Conservation (phyloP, 208 protist species). For the Leishmania mexicana region DNA sequence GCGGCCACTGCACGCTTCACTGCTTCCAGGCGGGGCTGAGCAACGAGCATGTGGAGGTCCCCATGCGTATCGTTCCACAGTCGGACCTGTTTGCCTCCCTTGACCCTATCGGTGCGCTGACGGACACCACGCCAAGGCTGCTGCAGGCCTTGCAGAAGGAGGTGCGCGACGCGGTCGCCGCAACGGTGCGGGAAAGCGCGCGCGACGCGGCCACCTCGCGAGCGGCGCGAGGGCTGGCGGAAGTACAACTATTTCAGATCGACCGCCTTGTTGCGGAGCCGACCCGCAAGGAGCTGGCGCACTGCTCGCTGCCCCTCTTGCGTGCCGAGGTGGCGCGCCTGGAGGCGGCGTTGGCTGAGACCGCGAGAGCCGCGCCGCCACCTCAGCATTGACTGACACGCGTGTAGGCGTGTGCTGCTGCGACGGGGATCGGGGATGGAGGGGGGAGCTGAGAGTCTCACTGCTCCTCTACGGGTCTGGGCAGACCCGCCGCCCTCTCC, state of each 20-base stretch:
- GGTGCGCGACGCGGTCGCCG: slow-evolving; percentile 31
- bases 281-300: slow-evolving; percentile 27
- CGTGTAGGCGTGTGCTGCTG: neutral
- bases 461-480: neutral
- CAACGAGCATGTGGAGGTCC: slow-evolving; percentile 49
- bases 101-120: slow-evolving; percentile 9
- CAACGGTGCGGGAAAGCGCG: slow-evolving; percentile 27
- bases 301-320: slow-evolving; percentile 36
- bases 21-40: slow-evolving; percentile 62
- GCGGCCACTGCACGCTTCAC: slow-evolving; percentile 57
- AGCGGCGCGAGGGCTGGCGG: slow-evolving; percentile 40
- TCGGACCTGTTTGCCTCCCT: slow-evolving; percentile 17
- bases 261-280: slow-evolving; percentile 49
- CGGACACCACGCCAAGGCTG: slow-evolving; percentile 15
- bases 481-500: neutral
- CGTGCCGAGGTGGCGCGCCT: slow-evolving; percentile 49
- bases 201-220: slow-evolving; percentile 31
- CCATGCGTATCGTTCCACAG: slow-evolving; percentile 41
- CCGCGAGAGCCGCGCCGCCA: neutral
- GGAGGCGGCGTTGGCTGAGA: slow-evolving; percentile 32
- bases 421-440: neutral
- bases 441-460: neutral
- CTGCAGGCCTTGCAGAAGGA: slow-evolving; percentile 38
- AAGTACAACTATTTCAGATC: slow-evolving; percentile 48
- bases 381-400: neutral